Percentiles rank a stretch among this genome's conserved stretches.
These are phyloP conservation scores for Zea luxurians DNA, from an alignment of 176 grass and related monocot species.

Conservation along the genomic window DNA sequence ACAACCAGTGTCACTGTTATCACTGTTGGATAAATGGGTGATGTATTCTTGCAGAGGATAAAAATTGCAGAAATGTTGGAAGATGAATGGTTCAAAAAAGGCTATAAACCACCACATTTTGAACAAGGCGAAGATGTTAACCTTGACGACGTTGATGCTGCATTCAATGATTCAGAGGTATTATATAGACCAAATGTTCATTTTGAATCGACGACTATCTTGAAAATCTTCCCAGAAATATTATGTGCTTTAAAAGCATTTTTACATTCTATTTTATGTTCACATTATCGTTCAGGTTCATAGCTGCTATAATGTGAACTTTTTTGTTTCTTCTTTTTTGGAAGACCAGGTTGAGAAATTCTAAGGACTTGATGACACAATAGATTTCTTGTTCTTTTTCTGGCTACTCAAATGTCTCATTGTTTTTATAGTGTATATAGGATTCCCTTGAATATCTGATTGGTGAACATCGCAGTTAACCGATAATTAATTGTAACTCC, in stretches of 20 bases:
- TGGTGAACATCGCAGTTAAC: neutral
- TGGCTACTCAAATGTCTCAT: neutral
- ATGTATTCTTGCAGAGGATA: slow-evolving; percentile 60
- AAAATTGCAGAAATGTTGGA: slow-evolving; percentile 87
- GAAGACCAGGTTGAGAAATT: neutral
- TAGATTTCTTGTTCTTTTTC: neutral
- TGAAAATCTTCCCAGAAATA: neutral
- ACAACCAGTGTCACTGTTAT: neutral
- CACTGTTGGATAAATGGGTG: neutral
- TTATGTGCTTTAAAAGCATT: neutral
- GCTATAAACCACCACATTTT: slow-evolving; percentile 79
- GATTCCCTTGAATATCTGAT: neutral
- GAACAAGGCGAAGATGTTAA: slow-evolving; percentile 71
- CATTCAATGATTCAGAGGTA: slow-evolving; percentile 88
- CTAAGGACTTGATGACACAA: neutral
- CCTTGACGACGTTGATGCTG: slow-evolving; percentile 87
- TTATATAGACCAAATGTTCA: neutral
- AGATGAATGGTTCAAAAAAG: slow-evolving; percentile 96
- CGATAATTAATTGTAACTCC: neutral
- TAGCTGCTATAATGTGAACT: neutral
- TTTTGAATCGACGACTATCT: neutral
- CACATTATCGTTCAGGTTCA: neutral
- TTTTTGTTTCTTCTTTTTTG: neutral
- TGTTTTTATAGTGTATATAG: neutral
- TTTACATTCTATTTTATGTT: neutral